phyloP scores from a whole-genome alignment of 495 filamentous ascomycete species.

The Penicillium canariense region DNA sequence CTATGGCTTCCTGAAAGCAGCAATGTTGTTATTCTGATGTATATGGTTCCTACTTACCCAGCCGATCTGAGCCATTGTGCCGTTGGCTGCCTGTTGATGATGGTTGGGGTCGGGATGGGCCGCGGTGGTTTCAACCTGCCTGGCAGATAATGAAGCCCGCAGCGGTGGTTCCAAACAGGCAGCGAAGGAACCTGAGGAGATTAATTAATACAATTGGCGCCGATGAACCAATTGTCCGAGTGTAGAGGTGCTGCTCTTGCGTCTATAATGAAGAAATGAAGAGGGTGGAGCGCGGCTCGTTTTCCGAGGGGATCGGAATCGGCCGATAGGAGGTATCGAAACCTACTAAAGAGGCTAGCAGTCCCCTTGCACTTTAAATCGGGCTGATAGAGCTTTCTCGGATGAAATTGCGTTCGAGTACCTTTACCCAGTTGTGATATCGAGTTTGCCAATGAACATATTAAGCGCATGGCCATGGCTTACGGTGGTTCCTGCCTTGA shows the following conservation, averaged over 20 bases:
- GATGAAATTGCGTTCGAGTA: neutral
- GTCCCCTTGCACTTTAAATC: neutral
- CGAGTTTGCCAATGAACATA: neutral
- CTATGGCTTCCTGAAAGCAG: neutral
- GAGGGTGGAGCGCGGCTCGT: constrained; percentile 17
- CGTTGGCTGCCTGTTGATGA: neutral
- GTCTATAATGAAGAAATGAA: neutral
- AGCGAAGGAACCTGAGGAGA: neutral
- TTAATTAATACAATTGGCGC: neutral
- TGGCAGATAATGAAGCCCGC: neutral
- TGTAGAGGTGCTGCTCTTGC: neutral
- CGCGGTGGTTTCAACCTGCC: neutral
- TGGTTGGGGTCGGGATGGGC: neutral
- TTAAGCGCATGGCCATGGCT: neutral
- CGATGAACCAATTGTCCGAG: neutral
- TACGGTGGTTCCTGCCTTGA: neutral
- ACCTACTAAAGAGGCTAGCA: constrained; percentile 3
- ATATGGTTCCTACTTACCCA: constrained; percentile 27
- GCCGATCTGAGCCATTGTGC: constrained; percentile 40
- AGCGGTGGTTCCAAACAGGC: neutral
- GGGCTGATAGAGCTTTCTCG: neutral
- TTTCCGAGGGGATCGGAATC: constrained; percentile 32
- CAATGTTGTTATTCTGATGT: neutral
- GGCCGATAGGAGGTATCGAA: constrained; percentile 22
- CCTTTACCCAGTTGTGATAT: neutral